phyloP scores from a whole-genome alignment of 495 filamentous ascomycete genomes.

The Bacidia gigantensis region DNA sequence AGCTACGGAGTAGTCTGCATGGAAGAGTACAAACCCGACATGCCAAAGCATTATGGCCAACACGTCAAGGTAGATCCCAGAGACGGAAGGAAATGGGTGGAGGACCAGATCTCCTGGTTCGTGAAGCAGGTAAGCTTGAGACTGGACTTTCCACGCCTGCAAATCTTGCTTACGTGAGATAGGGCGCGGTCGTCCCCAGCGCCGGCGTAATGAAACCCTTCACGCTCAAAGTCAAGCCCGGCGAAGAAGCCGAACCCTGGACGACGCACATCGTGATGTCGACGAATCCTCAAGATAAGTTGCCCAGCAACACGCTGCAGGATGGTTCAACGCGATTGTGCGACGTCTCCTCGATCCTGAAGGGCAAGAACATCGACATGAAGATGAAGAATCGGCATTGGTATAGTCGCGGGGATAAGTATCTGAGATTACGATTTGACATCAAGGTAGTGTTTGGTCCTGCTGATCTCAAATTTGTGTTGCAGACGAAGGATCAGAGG shows the following conservation, averaged over 20 bases:
- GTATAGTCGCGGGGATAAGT: constrained; percentile 30
- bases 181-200: constrained; percentile 27
- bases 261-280: constrained; percentile 38
- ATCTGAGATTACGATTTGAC: constrained; percentile 36
- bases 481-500: constrained; percentile 36
- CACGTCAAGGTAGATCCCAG: constrained; percentile 29
- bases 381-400: constrained; percentile 34
- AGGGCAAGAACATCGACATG: constrained; percentile 24
- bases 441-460: constrained; percentile 39
- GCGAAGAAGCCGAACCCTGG: constrained; percentile 28
- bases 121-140: constrained; percentile 29
- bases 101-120: constrained; percentile 43
- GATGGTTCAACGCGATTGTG: constrained; percentile 21
- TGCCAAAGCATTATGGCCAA: constrained; percentile 27
- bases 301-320: constrained; percentile 31
- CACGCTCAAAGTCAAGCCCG: constrained; percentile 30
- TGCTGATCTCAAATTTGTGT: constrained; percentile 41
- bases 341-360: constrained; percentile 19
- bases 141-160: background rate
- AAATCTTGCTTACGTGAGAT: background rate
- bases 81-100: constrained; percentile 33
- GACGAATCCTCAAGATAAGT: constrained; percentile 22
- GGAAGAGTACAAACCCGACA: constrained; percentile 30
- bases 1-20: constrained; percentile 43
- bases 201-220: constrained; percentile 30